Base-by-base conservation (phyloP, 208 protist species). In the Porcisia deanei region DNA sequence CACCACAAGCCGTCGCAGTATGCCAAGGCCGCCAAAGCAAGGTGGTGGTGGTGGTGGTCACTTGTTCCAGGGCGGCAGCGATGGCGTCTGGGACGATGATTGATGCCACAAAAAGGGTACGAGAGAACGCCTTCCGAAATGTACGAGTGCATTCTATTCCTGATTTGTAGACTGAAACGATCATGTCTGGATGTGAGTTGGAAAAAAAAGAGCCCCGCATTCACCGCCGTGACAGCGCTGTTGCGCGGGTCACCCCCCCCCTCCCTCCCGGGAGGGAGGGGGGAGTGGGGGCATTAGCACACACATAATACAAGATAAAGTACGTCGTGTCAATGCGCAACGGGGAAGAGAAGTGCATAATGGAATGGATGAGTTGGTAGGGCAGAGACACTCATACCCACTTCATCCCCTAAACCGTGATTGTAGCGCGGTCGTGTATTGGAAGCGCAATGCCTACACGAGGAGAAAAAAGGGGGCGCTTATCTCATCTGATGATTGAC, bases 1-100 rank as follows among this genome's bases (percentile, higher is more conserved):
- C 34, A 22, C 58, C 3, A 41, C 71, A 20, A 72, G 18, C 12
- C 68, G 53, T n/a, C 25, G 53, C 68, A 43, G 53, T 30, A 18
- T 20, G 20, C 39, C 41, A 20, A 37, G 20, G 22, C 22, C 63
- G 41, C 41, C 8, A 52, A 67, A 30, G 63, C 63, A 20, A 49
- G 22, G 68, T 10, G 55, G 57, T 20, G 78, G 57, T 20, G 78
- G 78, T 71, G 78, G 78, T 45, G 85, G 85, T 5, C 74, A 69
- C 18, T 69, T 91, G 3, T 89, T 91, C 57, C 83, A 77, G 49
- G 71, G 78, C 63, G 77, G 76, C 58, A 76, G 80, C 6, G 85
- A 88, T 71, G 85, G 87, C 68, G 86, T 88, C 41, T 91, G 88
- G 85, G 84, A 87, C 53, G 87, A 91, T 22, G 68, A 72, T 12